Percentiles rank a stretch among this genome's conserved stretches.
Evolutionary conservation across 257 asterid species (phyloP).

Genomic region (Nicotiana obtusifolia): DNA sequence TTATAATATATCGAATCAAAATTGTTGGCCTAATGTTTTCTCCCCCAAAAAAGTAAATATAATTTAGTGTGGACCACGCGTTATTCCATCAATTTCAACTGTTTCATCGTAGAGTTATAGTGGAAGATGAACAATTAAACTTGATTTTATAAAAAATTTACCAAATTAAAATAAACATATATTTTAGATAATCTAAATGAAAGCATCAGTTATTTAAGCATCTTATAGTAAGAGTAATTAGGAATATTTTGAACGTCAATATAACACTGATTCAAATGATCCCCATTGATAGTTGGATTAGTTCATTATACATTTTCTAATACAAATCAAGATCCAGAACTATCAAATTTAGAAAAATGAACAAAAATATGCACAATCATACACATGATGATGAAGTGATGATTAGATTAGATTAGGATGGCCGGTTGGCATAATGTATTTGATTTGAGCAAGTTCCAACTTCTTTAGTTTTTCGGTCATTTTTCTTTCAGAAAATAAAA

Average conservation of each 20-base stretch:
- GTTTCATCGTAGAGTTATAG: neutral
- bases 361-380: neutral
- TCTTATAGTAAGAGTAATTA: neutral
- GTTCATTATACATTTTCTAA: too few relatives aligned
- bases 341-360: neutral
- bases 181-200: neutral
- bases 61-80: neutral
- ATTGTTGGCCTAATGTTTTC: neutral
- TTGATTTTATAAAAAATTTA: neutral
- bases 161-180: too few relatives aligned
- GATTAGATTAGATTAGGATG: neutral
- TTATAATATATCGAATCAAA: neutral
- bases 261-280: too few relatives aligned
- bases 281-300: too few relatives aligned
- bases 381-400: neutral
- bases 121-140: neutral
- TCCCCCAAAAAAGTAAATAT: neutral
- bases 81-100: neutral
- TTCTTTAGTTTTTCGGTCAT: neutral
- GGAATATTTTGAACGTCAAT: neutral
- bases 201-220: neutral
- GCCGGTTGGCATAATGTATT: neutral
- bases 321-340: too few relatives aligned
- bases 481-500: neutral
- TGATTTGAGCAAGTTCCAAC: neutral